A percentile compares a stretch with the other conserved stretches of the same genome.
These are phyloP conservation scores for Hypoxylon sp. DNA, from an alignment of 2,329 filamentous ascomycete species.

Conservation along the genomic window DNA sequence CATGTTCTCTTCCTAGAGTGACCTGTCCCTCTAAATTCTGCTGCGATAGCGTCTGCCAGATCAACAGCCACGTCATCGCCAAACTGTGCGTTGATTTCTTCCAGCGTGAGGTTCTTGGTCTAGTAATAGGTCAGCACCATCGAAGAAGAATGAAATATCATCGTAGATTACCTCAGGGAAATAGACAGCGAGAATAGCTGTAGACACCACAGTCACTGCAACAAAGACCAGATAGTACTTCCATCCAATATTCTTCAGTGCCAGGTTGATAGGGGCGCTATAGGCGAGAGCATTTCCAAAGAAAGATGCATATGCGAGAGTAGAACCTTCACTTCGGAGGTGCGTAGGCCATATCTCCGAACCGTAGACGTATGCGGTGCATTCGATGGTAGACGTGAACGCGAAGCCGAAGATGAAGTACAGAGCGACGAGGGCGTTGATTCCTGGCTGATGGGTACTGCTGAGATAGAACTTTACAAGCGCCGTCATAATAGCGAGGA, in stretches of 20 bases:
- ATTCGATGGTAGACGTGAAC: conserved; percentile 51
- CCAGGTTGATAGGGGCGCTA: conserved; percentile 38
- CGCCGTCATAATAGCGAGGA: conserved; percentile 47
- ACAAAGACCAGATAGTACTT: conserved; percentile 53
- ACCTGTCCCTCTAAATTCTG: conserved; percentile 27
- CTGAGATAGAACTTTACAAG: conserved; percentile 48
- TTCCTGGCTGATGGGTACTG: conserved; percentile 42
- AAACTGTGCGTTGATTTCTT: conserved; percentile 54
- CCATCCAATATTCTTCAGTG: conserved; percentile 52
- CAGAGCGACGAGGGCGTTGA: conserved; percentile 47
- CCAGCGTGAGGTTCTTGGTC: conserved; percentile 52
- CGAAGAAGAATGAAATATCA: too few relatives aligned
- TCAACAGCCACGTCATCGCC: conserved; percentile 49
- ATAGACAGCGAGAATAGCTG: conserved; percentile 45
- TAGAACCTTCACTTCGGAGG: conserved; percentile 48
- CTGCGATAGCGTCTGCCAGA: conserved; percentile 44
- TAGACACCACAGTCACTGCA: conserved; percentile 46
- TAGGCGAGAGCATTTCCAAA: conserved; percentile 49
- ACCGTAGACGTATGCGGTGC: conserved; percentile 53
- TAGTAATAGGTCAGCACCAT: conserved; percentile 22
- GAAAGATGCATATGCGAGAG: conserved; percentile 46
- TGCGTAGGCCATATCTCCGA: conserved; percentile 56
- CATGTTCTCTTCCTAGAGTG: neutral
- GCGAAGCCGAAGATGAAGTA: conserved; percentile 48
- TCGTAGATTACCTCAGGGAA: conserved; percentile 48